phyloP scores from a whole-genome alignment of 192 early-diverging fungal species.

The Coemansia sp. region DNA sequence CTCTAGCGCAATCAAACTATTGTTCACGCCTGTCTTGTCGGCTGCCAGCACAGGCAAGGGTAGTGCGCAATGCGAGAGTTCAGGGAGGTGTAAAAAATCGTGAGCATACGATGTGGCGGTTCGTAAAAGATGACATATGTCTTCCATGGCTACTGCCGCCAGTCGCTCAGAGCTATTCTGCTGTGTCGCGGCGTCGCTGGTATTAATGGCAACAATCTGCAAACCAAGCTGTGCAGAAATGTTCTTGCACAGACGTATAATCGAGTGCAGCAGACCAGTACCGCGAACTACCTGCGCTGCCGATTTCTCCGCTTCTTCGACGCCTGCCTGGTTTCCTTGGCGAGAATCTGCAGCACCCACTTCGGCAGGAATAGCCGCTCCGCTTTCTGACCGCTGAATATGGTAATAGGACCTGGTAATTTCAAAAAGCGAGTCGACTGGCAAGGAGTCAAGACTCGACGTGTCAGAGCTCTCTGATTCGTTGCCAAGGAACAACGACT shows the following conservation, averaged over 20 bases:
- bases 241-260: conserved; percentile 19
- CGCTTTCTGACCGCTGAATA: conserved; percentile 4
- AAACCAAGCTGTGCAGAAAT: conserved; percentile 14
- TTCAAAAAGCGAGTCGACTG: conserved; percentile 11
- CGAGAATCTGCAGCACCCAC: background rate
- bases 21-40: no score
- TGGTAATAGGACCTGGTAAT: conserved; percentile 28
- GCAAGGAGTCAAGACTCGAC: background rate
- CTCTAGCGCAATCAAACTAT: background rate
- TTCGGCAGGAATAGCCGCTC: background rate
- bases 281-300: conserved; percentile 30
- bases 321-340: background rate
- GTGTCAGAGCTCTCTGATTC: background rate
- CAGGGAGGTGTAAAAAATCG: conserved; percentile 5
- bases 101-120: conserved; percentile 19
- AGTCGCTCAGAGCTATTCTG: background rate
- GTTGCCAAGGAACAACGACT: conserved; percentile 16
- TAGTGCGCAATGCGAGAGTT: conserved; percentile 5
- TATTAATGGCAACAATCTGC: background rate
- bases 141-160: conserved; percentile 22
- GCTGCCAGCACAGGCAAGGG: conserved; percentile 2
- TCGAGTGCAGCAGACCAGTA: conserved; percentile 22
- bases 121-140: conserved; percentile 31
- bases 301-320: conserved; percentile 13
- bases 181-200: background rate